phyloP scores from a whole-genome alignment of 352 stramenopile species.

The Phytophthora megakarya region DNA sequence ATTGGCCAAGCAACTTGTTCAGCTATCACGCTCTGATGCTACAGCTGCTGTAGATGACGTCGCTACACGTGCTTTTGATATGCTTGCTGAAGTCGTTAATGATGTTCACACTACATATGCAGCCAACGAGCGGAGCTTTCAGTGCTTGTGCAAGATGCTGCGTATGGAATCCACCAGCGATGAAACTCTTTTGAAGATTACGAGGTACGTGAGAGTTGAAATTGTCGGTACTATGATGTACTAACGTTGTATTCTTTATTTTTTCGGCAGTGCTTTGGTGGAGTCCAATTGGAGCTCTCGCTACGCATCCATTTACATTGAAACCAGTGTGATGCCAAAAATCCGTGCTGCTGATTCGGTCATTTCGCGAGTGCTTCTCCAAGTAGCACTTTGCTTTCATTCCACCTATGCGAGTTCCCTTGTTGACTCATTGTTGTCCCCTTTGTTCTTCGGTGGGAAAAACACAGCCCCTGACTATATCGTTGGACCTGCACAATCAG shows the following conservation, averaged over 20 bases:
- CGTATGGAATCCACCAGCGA: conserved; percentile 57
- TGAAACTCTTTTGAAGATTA: conserved; percentile 63
- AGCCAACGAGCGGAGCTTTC: conserved; percentile 60
- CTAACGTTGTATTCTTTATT: not conserved
- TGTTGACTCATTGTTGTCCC: conserved; percentile 60
- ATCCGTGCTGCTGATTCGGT: conserved; percentile 60
- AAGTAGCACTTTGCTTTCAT: conserved; percentile 57
- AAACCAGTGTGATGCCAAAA: conserved; percentile 60
- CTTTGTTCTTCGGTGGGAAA: conserved; percentile 40
- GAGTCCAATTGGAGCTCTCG: conserved; percentile 74
- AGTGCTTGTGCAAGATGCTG: conserved; percentile 47
- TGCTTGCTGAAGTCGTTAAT: conserved; percentile 70
- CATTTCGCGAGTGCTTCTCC: conserved; percentile 76
- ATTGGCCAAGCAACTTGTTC: conserved; percentile 53
- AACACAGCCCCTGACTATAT: not conserved
- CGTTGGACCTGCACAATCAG: conserved; percentile 59
- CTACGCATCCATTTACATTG: conserved; percentile 65
- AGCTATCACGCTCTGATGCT: conserved; percentile 42
- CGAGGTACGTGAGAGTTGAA: conserved; percentile 34
- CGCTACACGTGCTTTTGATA: conserved; percentile 30
- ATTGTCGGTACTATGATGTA: not conserved
- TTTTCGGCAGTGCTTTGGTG: conserved; percentile 45
- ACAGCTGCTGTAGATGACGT: conserved; percentile 35
- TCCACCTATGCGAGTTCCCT: conserved; percentile 51
- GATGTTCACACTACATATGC: conserved; percentile 58